phyloP scores from a whole-genome alignment of 1,284 basidiomycete genomes.

The Pisolithus thermaeus region DNA sequence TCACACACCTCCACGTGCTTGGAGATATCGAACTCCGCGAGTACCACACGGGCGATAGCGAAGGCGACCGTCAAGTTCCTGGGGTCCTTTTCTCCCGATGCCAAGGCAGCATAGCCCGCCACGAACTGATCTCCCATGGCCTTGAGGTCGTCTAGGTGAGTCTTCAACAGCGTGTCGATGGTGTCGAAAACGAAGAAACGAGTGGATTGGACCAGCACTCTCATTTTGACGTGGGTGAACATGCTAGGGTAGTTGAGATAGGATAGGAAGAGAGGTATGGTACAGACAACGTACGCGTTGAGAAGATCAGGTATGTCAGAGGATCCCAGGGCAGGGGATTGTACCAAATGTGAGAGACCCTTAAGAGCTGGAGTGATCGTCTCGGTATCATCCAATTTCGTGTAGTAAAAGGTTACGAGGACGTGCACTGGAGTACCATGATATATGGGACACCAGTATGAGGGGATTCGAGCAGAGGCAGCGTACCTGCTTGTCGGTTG shows the following conservation, averaged over 20 bases:
- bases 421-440: constrained; percentile 58
- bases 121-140: constrained; percentile 71
- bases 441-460: background rate
- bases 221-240: constrained; percentile 77
- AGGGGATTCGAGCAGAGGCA: background rate
- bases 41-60: constrained; percentile 77
- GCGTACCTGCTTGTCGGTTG: constrained; percentile 77
- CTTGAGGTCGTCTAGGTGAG: constrained; percentile 68
- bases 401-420: constrained; percentile 77
- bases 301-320: constrained; percentile 65
- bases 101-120: constrained; percentile 71
- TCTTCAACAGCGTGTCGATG: constrained; percentile 74
- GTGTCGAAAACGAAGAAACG: constrained; percentile 81
- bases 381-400: constrained; percentile 83
- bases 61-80: constrained; percentile 91
- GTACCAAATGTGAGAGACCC: constrained; percentile 66
- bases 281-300: constrained; percentile 51
- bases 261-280: background rate
- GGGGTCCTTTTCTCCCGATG: constrained; percentile 96
- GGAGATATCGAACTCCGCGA: constrained; percentile 83
- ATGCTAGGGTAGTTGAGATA: constrained; percentile 42
- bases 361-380: constrained; percentile 73
- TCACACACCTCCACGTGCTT: constrained; percentile 67
- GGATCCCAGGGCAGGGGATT: constrained; percentile 63
- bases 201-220: constrained; percentile 74